A percentile compares a stretch with the other conserved stretches of the same genome.
phyloP scores from a whole-genome alignment of 2,329 filamentous ascomycete genomes.

The Talaromyces sp. region DNA sequence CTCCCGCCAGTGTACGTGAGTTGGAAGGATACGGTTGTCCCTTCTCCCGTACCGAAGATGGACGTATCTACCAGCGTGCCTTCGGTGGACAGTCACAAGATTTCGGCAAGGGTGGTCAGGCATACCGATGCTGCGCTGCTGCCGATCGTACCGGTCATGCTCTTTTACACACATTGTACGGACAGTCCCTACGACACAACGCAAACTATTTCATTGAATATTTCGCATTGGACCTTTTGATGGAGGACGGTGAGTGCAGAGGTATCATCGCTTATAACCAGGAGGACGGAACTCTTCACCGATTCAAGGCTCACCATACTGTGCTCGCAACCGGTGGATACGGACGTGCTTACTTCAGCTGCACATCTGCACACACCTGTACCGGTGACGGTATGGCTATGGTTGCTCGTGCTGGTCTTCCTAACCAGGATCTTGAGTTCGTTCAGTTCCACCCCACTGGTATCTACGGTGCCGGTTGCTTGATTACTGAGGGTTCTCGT shows the following conservation, averaged over 20 bases:
- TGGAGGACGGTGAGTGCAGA: constrained; percentile 95
- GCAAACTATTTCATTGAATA: constrained; percentile 99
- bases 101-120: constrained; percentile 94
- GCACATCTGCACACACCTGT: constrained; percentile 96
- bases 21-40: constrained; percentile 97
- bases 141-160: constrained; percentile 97
- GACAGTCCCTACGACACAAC: constrained; percentile 93
- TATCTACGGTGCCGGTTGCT: constrained; percentile 96
- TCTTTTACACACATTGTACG: constrained; percentile 96
- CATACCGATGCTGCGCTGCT: constrained; percentile 93
- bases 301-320: constrained; percentile 95
- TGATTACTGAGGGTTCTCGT: constrained; percentile 97
- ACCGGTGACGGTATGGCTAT: constrained; percentile 99
- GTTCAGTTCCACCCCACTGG: constrained; percentile 99
- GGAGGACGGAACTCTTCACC: constrained; percentile 95
- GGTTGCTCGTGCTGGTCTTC: constrained; percentile 94
- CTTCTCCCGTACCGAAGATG: constrained; percentile 88
- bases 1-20: constrained; percentile 85
- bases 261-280: constrained; percentile 98
- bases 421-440: constrained; percentile 99
- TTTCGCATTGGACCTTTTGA: constrained; percentile 94
- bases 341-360: constrained; percentile 96
- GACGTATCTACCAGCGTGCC: constrained; percentile 96
- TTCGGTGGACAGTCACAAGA: constrained; percentile 97
- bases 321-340: constrained; percentile 96